These are phyloP conservation scores for Saccharata proteae DNA, from an alignment of 2,329 filamentous ascomycete species.

Conservation along the genomic window DNA sequence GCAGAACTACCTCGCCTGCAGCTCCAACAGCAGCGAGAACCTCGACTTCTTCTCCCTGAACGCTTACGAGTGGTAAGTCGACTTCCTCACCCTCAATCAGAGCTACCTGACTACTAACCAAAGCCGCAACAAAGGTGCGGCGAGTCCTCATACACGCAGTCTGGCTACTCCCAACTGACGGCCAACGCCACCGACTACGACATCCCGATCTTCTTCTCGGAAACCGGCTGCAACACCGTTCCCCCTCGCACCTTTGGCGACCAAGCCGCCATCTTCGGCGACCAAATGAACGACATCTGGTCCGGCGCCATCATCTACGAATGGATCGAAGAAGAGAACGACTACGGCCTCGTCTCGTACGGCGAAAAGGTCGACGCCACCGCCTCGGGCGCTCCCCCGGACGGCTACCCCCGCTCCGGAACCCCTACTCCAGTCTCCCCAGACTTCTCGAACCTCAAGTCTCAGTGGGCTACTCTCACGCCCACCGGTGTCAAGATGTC, in stretches of 20 bases:
- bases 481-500: constrained; percentile 56
- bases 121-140: constrained; percentile 61
- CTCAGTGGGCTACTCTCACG: constrained; percentile 60
- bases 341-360: constrained; percentile 73
- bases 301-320: constrained; percentile 80
- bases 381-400: constrained; percentile 36
- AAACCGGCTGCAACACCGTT: constrained; percentile 66
- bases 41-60: constrained; percentile 81
- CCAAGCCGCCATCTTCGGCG: constrained; percentile 64
- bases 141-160: constrained; percentile 39
- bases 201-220: constrained; percentile 82
- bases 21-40: constrained; percentile 51
- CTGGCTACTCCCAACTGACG: constrained; percentile 61
- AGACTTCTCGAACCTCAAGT: constrained; percentile 67
- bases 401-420: constrained; percentile 58
- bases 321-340: constrained; percentile 76
- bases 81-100: constrained; percentile 68
- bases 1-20: constrained; percentile 68
- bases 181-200: constrained; percentile 56
- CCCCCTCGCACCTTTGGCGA: constrained; percentile 54
- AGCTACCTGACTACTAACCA: constrained; percentile 80
- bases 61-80: constrained; percentile 64
- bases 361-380: constrained; percentile 45
- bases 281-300: constrained; percentile 57
- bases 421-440: constrained; percentile 61